phyloP scores from a whole-genome alignment of 192 early-diverging fungal genomes.

The Coemansia sp. region DNA sequence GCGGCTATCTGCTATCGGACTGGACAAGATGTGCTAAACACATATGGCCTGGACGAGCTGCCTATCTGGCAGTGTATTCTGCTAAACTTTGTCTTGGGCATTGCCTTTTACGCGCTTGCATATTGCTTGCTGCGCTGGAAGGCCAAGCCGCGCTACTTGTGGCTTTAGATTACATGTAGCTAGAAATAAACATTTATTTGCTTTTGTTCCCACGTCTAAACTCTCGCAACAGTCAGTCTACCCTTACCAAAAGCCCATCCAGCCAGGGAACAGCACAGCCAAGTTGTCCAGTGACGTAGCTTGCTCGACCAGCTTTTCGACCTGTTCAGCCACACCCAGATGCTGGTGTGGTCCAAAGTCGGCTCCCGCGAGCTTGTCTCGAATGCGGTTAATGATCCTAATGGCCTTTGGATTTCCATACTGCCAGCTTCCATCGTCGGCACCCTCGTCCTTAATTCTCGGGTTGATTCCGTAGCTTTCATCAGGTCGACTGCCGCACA shows the following conservation, averaged over 20 bases:
- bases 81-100: slow-evolving; percentile 18
- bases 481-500: slow-evolving; percentile 27
- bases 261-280: slow-evolving; percentile 33
- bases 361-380: slow-evolving; percentile 91
- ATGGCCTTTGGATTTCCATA: slow-evolving; percentile 76
- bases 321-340: slow-evolving; percentile 82
- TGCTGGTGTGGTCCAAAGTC: slow-evolving; percentile 85
- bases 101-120: slow-evolving; percentile 17
- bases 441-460: slow-evolving; percentile 18
- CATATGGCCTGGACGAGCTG: slow-evolving; percentile 26
- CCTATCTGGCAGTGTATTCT: slow-evolving; percentile 23
- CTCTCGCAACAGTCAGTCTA: background rate
- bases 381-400: slow-evolving; percentile 86
- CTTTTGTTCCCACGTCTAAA: background rate
- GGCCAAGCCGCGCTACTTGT: slow-evolving; percentile 39
- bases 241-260: slow-evolving; percentile 43
- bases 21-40: slow-evolving; percentile 23
- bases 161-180: slow-evolving; percentile 14
- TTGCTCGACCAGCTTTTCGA: slow-evolving; percentile 87
- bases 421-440: slow-evolving; percentile 35
- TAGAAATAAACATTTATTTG: too few species aligned
- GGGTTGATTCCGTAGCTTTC: background rate
- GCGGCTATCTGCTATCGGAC: slow-evolving; percentile 15
- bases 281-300: slow-evolving; percentile 91
- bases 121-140: slow-evolving; percentile 34